Percentiles rank a stretch among this genome's conserved stretches.
Conservation (phyloP, 78 protist species). For the Polysphondylium violaceum region DNA sequence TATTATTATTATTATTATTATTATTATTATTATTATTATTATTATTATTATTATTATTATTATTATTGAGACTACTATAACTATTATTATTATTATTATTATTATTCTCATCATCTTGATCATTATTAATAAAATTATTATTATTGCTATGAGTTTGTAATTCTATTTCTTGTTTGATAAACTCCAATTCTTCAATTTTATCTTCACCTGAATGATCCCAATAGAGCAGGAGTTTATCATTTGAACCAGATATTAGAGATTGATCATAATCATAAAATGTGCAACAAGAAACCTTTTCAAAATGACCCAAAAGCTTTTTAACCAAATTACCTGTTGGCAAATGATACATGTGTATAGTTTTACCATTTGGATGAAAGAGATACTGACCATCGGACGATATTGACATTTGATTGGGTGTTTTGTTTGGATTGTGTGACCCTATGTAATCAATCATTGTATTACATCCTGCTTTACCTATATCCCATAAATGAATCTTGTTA, state of each 20-base stretch:
- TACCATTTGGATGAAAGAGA: slow-evolving; percentile 62
- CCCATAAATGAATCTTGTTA: slow-evolving; percentile 48
- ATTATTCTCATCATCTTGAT: neutral
- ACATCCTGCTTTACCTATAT: slow-evolving; percentile 12
- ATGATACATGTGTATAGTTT: slow-evolving; percentile 28
- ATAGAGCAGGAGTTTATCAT: slow-evolving; percentile 14
- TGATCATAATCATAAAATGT: slow-evolving; percentile 32
- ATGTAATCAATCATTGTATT: slow-evolving; percentile 38
- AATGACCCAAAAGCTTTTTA: slow-evolving; percentile 46
- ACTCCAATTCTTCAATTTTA: slow-evolving; percentile 14
- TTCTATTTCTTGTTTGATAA: slow-evolving; percentile 4
- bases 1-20: neutral
- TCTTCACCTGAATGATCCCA: slow-evolving; percentile 55
- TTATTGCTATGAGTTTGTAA: neutral
- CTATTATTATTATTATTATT: slow-evolving; percentile 17
- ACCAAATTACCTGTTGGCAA: slow-evolving; percentile 27
- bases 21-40: too few relatives aligned
- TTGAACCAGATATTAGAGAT: slow-evolving; percentile 23
- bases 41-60: too few relatives aligned
- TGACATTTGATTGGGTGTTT: slow-evolving; percentile 46
- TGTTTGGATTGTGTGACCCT: neutral
- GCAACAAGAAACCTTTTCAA: slow-evolving; percentile 66
- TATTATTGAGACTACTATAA: too few relatives aligned
- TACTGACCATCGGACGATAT: slow-evolving; percentile 37
- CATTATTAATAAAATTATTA: neutral